Evolutionary conservation across 306 rosid species (phyloP), one percentile per base, ranked within the genome.

Genomic region (Carpinus viminea): DNA sequence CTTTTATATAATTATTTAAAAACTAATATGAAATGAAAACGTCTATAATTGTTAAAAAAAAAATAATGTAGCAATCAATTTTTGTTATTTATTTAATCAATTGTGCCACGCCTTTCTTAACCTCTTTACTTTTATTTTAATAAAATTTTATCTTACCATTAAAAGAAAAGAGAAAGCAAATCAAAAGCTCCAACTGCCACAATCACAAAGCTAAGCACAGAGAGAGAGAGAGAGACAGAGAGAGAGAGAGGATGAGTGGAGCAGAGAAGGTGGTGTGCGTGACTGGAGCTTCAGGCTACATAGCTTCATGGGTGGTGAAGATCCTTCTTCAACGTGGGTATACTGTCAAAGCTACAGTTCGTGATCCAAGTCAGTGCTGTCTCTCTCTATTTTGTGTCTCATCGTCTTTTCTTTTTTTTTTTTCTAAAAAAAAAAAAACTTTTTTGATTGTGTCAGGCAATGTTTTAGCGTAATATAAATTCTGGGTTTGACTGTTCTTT

Each of bases 281-380:
- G 6, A 79, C 82, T 2, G 82, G 82, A 24, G 78, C 77, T 2
- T 79, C 82, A 5, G 82, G 77, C 34, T 79, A 48, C 77, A 79
- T 72, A 50, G 82, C 82, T 0, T 72, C 82, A 3, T 60, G 82
- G 82, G 20, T 79, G 46, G 82, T 79, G 16, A 79, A 79, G 43
- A 56, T 79, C 15, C 41, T 79, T 31, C 73, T 72, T 2, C 50
- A 72, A 24, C 78, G 57, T 7, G 78, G 82, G 12, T 79, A 79
- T n/a, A 61, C 73, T 6, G 73, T 72, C 36, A 79, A 41, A 66
- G 72, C 72, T 47, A 31, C 51, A 36, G 72, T 38, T 38, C 51
- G 72, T 36, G 51, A 66, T 51, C 72, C 50, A 38, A 66, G 72
- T 38, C 43, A 62, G 68, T 21, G 12, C 34, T 31, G 34, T 5